phyloP scores from a whole-genome alignment of 1,139 yeast genomes.

The Hemisphaericaspora subhashii region DNA sequence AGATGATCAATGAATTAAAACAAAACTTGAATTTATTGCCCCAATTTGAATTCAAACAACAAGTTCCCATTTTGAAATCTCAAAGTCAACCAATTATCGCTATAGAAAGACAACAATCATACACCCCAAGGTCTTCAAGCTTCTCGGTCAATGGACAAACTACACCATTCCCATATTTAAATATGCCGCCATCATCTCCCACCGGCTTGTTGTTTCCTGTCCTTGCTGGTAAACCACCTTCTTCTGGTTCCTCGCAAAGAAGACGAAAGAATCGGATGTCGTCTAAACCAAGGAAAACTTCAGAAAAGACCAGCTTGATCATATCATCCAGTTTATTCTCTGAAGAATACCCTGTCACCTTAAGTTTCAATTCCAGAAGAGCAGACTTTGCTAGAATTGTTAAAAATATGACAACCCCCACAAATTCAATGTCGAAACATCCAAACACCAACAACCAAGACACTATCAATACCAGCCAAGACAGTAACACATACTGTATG shows the following conservation, averaged over 20 bases:
- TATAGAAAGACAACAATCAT: constrained; percentile 1
- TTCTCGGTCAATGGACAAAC: not conserved
- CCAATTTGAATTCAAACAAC: constrained; percentile 6
- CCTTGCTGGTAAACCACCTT: not conserved
- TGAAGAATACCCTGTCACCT: constrained; percentile 2
- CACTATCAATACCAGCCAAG: too few relatives aligned
- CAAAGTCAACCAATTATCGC: constrained; percentile 3
- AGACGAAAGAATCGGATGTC: not conserved
- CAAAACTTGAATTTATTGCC: constrained; percentile 10
- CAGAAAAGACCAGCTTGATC: constrained; percentile 3
- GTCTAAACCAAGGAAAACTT: not conserved
- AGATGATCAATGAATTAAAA: constrained; percentile 6
- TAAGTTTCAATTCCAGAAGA: constrained; percentile 1
- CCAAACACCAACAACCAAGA: not conserved
- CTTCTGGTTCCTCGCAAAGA: not conserved
- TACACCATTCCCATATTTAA: not conserved
- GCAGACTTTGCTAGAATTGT: constrained; percentile 2
- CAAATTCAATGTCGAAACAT: not conserved
- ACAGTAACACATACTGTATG: too few relatives aligned
- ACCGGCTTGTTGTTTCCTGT: not conserved
- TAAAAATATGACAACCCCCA: too few relatives aligned
- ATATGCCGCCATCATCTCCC: constrained; percentile 6
- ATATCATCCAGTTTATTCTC: not conserved
- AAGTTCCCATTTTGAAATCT: constrained; percentile 1
- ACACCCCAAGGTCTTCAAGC: not conserved